These are phyloP conservation scores for Chaetothyriales sp. DNA, from an alignment of 2,329 filamentous ascomycete species.

Conservation along the genomic window DNA sequence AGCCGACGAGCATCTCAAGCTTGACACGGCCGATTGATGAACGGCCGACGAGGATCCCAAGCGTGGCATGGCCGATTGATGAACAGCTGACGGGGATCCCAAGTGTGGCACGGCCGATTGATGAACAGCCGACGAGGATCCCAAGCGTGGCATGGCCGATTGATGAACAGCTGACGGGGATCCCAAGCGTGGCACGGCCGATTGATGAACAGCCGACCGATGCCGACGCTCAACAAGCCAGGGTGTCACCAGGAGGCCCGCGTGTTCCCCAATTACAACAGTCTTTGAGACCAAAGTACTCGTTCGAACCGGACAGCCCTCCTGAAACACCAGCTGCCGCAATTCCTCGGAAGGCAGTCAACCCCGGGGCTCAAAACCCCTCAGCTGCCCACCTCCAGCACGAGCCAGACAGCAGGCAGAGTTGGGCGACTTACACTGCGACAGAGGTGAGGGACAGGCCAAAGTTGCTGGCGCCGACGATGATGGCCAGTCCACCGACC, in stretches of 20 bases:
- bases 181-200: constrained; percentile 1
- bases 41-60: no score
- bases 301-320: constrained; percentile 11
- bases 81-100: constrained; percentile 13
- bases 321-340: constrained; percentile 13
- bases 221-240: background rate
- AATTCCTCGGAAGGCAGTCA: background rate
- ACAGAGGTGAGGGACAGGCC: constrained; percentile 33
- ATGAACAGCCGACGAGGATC: no score
- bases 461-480: constrained; percentile 26
- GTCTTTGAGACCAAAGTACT: constrained; percentile 3
- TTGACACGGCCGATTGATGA: background rate
- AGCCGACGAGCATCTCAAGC: no score
- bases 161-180: no score
- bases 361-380: background rate
- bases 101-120: background rate
- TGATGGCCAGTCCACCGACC: constrained; percentile 24
- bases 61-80: background rate
- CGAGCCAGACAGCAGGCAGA: constrained; percentile 23
- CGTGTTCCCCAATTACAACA: background rate
- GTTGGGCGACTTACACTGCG: constrained; percentile 48
- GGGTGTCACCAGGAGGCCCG: background rate
- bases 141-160: background rate
- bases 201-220: background rate
- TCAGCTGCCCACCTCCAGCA: constrained; percentile 4